These are phyloP conservation scores for Didymella keratinophila DNA, from an alignment of 2,329 filamentous ascomycete genomes.

Conservation along the genomic window DNA sequence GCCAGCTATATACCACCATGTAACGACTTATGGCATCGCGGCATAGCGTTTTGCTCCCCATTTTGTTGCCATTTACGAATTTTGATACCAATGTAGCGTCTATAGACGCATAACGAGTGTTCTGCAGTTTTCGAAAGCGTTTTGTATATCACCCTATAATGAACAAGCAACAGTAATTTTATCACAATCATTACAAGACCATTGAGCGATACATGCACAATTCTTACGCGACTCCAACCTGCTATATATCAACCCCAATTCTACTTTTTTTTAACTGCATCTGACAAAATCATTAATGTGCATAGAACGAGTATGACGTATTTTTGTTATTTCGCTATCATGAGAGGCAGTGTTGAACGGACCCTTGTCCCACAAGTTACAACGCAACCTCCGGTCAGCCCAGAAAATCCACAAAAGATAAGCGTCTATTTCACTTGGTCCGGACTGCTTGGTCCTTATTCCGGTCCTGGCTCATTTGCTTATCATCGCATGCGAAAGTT, in stretches of 20 bases:
- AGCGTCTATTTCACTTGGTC: conserved; percentile 18
- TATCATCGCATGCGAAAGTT: neutral
- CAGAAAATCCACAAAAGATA: conserved; percentile 23
- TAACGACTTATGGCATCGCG: conserved; percentile 7
- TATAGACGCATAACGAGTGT: neutral
- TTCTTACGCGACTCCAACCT: too few relatives aligned
- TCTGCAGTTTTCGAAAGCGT: neutral
- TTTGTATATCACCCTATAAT: conserved; percentile 7
- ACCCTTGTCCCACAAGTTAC: conserved; percentile 11
- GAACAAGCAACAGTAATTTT: conserved; percentile 3
- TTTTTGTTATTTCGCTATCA: conserved; percentile 16
- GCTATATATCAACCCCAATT: neutral
- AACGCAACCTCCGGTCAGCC: neutral
- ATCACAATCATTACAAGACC: neutral
- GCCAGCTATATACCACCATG: conserved; percentile 14
- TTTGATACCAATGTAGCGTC: conserved; percentile 15
- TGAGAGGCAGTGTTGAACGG: neutral
- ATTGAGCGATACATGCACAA: too few relatives aligned
- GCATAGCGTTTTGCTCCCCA: neutral
- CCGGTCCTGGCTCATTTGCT: neutral
- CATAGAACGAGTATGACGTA: conserved; percentile 7
- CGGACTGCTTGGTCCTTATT: conserved; percentile 8
- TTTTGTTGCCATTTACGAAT: neutral
- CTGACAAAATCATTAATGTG: neutral
- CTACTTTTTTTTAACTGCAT: neutral